Conservation (phyloP, 2,329 filamentous ascomycete species). For the Hymenoscyphus repandus region DNA sequence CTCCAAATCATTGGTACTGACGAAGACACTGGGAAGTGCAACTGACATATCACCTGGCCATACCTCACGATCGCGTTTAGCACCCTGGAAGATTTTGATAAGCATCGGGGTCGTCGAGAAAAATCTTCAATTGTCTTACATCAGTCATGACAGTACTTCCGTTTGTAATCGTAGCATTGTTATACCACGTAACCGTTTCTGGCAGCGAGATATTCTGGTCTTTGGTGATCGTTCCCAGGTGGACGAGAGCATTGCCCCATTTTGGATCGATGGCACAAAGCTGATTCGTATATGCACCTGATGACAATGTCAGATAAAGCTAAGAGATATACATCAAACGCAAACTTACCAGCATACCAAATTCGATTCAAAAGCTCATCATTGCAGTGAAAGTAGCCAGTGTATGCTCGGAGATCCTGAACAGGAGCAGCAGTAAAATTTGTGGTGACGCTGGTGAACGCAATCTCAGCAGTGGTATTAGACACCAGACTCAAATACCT, state of each 20-base stretch:
- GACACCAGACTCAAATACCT: slow-evolving; percentile 45
- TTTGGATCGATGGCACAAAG: slow-evolving; percentile 25
- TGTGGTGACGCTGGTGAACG: slow-evolving; percentile 29
- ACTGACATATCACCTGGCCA: slow-evolving; percentile 60
- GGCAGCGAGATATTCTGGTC: slow-evolving; percentile 35
- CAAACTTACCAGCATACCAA: slow-evolving; percentile 39
- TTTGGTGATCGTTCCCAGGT: not conserved
- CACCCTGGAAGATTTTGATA: no score
- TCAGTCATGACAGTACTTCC: slow-evolving; percentile 37
- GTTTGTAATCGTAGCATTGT: slow-evolving; percentile 24
- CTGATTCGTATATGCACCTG: slow-evolving; percentile 29
- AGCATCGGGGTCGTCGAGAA: no score
- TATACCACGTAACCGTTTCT: slow-evolving; percentile 37
- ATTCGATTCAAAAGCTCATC: slow-evolving; percentile 34
- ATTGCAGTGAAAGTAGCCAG: slow-evolving; percentile 27
- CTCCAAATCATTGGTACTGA: slow-evolving; percentile 45
- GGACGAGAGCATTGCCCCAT: slow-evolving; percentile 34
- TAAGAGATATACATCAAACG: slow-evolving; percentile 33
- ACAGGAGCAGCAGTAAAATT: slow-evolving; percentile 36
- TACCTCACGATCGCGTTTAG: slow-evolving; percentile 53
- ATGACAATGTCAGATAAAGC: not conserved
- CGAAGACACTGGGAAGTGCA: slow-evolving; percentile 46
- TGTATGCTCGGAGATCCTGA: slow-evolving; percentile 32
- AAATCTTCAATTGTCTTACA: no score
- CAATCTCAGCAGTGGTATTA: slow-evolving; percentile 18